These are phyloP conservation scores for Tolypocladium cylindrosporum DNA, from an alignment of 2,329 filamentous ascomycete genomes.

Conservation along the genomic window DNA sequence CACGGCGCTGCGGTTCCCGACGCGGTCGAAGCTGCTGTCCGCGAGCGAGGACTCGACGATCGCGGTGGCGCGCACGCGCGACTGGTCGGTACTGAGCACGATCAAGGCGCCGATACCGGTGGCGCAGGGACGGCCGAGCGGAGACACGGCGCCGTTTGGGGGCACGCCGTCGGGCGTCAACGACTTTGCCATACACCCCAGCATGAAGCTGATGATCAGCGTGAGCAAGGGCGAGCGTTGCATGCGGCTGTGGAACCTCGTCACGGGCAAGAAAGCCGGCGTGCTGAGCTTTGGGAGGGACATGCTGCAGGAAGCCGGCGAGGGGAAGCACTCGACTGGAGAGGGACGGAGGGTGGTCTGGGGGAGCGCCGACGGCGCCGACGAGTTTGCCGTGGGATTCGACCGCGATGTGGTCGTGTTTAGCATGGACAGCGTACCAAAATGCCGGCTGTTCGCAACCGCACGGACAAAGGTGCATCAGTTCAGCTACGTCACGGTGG, in stretches of 20 bases:
- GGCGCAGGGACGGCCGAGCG: constrained; percentile 67
- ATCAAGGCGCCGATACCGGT: constrained; percentile 87
- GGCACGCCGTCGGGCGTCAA: constrained; percentile 82
- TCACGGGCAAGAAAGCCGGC: constrained; percentile 91
- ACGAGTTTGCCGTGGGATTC: constrained; percentile 84
- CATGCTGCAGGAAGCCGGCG: constrained; percentile 64
- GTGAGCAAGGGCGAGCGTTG: constrained; percentile 82
- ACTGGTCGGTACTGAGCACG: constrained; percentile 79
- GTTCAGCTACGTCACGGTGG: constrained; percentile 57
- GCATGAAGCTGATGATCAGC: constrained; percentile 92
- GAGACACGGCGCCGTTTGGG: constrained; percentile 78
- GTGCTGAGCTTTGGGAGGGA: constrained; percentile 75
- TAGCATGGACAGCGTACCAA: constrained; percentile 77
- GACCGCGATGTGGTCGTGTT: constrained; percentile 79
- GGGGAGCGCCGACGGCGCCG: constrained; percentile 58
- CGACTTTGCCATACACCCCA: constrained; percentile 90
- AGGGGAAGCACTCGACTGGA: constrained; percentile 65
- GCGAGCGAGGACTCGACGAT: constrained; percentile 86
- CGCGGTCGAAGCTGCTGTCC: constrained; percentile 78
- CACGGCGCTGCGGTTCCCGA: constrained; percentile 72
- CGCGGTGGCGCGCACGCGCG: constrained; percentile 74
- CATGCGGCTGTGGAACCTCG: constrained; percentile 93
- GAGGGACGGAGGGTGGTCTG: constrained; percentile 78
- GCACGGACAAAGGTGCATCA: constrained; percentile 75
- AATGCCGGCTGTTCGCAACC: constrained; percentile 59